Evolutionary conservation across 306 rosid species (phyloP).

Genomic region (Macrotyloma uniflorum): DNA sequence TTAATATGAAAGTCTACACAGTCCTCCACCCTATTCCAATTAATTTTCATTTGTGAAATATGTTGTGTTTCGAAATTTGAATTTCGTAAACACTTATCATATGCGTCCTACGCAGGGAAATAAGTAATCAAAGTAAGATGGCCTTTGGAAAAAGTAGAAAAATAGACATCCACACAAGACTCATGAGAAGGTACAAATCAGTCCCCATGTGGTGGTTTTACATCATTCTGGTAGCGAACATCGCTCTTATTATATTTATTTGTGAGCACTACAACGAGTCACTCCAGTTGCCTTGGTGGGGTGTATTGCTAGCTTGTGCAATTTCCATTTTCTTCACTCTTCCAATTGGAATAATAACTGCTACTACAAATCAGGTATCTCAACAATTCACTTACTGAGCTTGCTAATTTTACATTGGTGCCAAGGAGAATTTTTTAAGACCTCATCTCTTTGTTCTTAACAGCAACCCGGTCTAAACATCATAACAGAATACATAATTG

Average conservation of each 20-base stretch:
- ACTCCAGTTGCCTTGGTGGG: constrained; percentile 95
- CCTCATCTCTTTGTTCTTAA: constrained; percentile 29
- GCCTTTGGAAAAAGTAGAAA: constrained; percentile 54
- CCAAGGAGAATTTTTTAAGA: not conserved
- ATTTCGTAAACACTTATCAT: constrained; percentile 9
- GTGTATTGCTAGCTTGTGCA: constrained; percentile 73
- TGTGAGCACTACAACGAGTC: constrained; percentile 58
- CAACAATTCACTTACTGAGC: not conserved
- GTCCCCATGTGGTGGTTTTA: constrained; percentile 81
- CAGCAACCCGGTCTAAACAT: constrained; percentile 85
- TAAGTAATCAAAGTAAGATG: constrained; percentile 54
- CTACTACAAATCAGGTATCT: constrained; percentile 86
- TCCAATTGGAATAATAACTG: constrained; percentile 72
- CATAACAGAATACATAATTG: constrained; percentile 85
- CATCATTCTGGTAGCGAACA: constrained; percentile 58
- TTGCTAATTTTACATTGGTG: constrained; percentile 2
- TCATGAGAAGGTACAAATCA: constrained; percentile 66
- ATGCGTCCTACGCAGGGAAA: constrained; percentile 44
- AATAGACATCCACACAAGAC: constrained; percentile 70
- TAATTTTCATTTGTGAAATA: not conserved
- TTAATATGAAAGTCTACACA: not conserved
- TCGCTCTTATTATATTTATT: constrained; percentile 61
- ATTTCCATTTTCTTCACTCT: constrained; percentile 67
- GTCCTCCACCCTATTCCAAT: not conserved
- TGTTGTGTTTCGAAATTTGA: constrained; percentile 1